Evolutionary conservation across 1,284 basidiomycete species (phyloP), one percentile per base, ranked within the genome.

Genomic region (Microbotryum intermedium): DNA sequence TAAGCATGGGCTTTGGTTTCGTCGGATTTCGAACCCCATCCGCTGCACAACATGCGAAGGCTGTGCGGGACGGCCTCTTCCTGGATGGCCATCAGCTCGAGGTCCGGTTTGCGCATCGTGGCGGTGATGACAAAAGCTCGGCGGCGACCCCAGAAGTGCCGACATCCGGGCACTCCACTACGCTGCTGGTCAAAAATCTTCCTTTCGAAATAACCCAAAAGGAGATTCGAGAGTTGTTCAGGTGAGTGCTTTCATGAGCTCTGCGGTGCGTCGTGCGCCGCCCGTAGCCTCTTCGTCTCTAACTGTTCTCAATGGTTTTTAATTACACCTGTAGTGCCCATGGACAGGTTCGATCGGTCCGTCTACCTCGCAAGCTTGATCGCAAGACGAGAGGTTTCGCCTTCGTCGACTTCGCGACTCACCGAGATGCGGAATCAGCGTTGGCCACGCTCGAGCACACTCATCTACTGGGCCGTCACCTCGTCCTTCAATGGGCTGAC

Each of bases 1-100:
- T 94, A 46, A 90, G 88, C 71, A 93, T 95, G 91, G 92, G 93
- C 0, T 97, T 93, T 73, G 94, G 92, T 0, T 98, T 98, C 72
- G 83, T 95, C 39, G 94, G 93, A 4, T 97, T 97, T 79, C 83
- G 83, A 72, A 84, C 84, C 30, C 75, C 76, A 1, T 85, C 87
- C 26, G 82, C 80, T 6, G 93, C 94, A 43, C 79, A 81, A 72
- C 82, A 81, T 61, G 94, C 87, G n/a, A 70, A 89, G 67, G 83
- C 83, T 71, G 58, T 53, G 2, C 45, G 58, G 9, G 45, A 59
- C 5, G 88, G 87, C 0, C 85, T 87, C 68, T 82, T 86, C 51
- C 78, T 97, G 11, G 94, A 97, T 72, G 92, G 92, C 0, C 91
- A 97, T 73, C 80, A 83, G 25, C 75, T 97, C 46, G 81, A 84